Conservation (phyloP, 176 grass and related monocot genomes). For the Thalia dealbata region DNA sequence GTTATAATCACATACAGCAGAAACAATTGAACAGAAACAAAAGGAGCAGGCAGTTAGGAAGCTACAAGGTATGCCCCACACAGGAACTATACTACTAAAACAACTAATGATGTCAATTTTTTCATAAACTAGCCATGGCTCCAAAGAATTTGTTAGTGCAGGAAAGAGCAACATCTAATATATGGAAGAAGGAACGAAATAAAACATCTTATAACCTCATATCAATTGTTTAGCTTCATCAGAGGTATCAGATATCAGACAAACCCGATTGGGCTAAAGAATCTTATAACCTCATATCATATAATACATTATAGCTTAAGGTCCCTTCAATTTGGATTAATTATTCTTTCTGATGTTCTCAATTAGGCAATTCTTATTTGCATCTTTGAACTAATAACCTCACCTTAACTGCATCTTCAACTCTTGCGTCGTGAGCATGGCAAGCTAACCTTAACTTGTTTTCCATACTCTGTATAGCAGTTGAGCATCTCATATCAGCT, state of each 20-base stretch:
- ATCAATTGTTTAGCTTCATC: no score
- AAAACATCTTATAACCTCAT: no score
- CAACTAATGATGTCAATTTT: not conserved
- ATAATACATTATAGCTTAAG: no score
- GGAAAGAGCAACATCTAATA: no score
- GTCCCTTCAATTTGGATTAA: no score
- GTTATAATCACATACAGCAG: not conserved
- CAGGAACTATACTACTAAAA: not conserved
- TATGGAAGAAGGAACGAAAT: no score
- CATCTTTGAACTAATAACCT: not conserved
- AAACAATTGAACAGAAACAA: not conserved
- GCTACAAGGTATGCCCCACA: not conserved
- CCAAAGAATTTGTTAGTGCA: no score
- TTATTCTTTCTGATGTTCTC: no score
- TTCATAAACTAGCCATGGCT: no score
- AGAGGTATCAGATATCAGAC: no score
- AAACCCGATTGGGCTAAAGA: no score
- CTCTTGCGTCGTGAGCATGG: slow-evolving; percentile 36
- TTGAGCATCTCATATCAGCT: slow-evolving; percentile 56
- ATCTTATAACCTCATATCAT: no score
- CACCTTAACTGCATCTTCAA: slow-evolving; percentile 55
- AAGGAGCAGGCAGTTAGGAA: not conserved
- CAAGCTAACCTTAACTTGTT: slow-evolving; percentile 53
- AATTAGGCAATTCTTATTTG: not conserved
- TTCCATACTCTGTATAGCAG: slow-evolving; percentile 46